phyloP scores from a whole-genome alignment of 305 asterid species.

The Petunia hybrid region DNA sequence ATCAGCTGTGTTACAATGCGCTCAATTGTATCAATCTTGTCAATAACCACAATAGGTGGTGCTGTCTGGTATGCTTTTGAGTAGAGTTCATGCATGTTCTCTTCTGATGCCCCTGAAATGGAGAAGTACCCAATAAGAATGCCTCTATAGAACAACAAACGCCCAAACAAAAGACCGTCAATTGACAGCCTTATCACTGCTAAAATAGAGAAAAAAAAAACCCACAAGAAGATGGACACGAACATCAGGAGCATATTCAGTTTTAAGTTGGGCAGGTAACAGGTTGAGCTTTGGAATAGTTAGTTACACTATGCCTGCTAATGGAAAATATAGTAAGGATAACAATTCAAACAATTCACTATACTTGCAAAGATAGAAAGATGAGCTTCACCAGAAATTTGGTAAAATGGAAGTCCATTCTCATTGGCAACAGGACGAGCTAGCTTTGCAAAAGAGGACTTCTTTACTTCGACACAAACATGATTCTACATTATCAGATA shows the following conservation, averaged over 20 bases:
- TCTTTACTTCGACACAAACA: too few relatives aligned
- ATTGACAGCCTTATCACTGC: neutral
- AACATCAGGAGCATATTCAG: neutral
- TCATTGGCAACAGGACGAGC: constrained; percentile 98
- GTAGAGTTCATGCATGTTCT: constrained; percentile 81
- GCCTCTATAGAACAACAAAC: neutral
- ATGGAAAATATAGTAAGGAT: constrained; percentile 36
- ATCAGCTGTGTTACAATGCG: constrained; percentile 89
- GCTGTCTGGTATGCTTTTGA: constrained; percentile 81
- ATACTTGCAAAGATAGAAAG: constrained; percentile 48
- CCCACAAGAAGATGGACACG: neutral
- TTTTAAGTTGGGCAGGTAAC: neutral
- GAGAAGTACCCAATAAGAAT: constrained; percentile 29
- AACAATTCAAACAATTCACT: constrained; percentile 78
- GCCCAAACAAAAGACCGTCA: neutral
- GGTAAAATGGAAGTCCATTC: constrained; percentile 75
- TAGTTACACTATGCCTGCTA: neutral
- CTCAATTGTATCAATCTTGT: constrained; percentile 93
- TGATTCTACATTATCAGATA: too few relatives aligned
- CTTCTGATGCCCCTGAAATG: constrained; percentile 87
- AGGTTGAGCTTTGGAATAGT: neutral
- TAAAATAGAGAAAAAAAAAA: neutral
- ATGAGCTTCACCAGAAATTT: constrained; percentile 65
- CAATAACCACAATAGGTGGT: constrained; percentile 91
- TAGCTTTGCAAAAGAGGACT: too few relatives aligned